Base-by-base conservation (phyloP, 1,284 basidiomycete species). In the Ustilago hordei region DNA sequence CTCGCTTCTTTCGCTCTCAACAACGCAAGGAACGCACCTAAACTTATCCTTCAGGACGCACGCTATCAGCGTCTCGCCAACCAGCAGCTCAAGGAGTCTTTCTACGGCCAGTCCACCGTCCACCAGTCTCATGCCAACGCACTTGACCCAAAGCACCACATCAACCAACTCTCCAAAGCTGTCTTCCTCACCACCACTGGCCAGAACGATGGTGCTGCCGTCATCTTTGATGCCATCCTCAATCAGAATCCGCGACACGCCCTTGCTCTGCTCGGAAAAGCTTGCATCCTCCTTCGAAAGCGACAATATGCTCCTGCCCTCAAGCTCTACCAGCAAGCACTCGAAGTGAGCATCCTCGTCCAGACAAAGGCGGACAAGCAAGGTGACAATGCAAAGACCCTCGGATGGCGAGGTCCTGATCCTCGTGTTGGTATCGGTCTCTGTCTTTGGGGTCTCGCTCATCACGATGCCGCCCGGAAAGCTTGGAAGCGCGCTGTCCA, bases 351-450 rank as follows among this genome's bases (percentile, higher is more conserved):
- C 31, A 54, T 85, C 8, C 58, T 76, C 17, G 70, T 80, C 31
- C 68, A 81, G 54, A 55, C 73, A 23, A 68, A 65, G 17, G 81
- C 80, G 48, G 68, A 78, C 70, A 67, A 50, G 39, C 60, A 70
- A 1, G 66, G 48, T 15, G 69, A 69, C 31, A 50, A 76, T 28
- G 72, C 69, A 13, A 50, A 69, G 55, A 58, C 39, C 7, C 61
- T 78, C 32, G 64, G 66, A 15, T 78, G 78, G 83, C 58, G 63
- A 8, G 84, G 84, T 5, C 82, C 84, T 23, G 84, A 86, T 50
- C 78, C 84, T 28, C 81, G 84, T 28, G 69, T 86, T 31, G 84
- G 84, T 11, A 80, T 86, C 36, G 84, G 84, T 39, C 78, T 86
- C 59, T 84, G 80, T 50, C 80, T 85, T 32, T 79, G 75, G 67